Conservation (phyloP, 164 flowering plant genomes). For the Protea cynaroides region DNA sequence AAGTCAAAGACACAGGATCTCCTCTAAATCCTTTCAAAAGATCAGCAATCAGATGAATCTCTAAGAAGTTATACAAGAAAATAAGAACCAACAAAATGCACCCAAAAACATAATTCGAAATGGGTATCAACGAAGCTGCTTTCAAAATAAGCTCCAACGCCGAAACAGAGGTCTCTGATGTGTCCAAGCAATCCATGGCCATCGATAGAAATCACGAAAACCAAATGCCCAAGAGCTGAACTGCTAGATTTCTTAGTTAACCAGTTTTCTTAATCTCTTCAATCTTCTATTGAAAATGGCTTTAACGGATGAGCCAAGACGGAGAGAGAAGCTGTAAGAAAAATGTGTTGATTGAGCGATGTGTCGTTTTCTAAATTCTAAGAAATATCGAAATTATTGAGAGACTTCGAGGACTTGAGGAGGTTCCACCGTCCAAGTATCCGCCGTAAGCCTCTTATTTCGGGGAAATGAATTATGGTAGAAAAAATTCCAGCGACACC, state of each 20-base stretch:
- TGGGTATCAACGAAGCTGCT: constrained; percentile 33
- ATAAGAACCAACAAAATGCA: constrained; percentile 13
- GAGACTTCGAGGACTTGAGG: no score
- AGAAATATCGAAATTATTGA: no score
- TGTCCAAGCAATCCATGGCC: constrained; percentile 14
- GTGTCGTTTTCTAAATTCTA: no score
- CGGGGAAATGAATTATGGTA: no score
- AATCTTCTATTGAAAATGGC: no score
- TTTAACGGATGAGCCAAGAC: no score
- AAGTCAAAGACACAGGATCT: constrained; percentile 39
- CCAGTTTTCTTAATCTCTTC: no score
- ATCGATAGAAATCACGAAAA: neutral
- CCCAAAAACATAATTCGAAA: constrained; percentile 28
- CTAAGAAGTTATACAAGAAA: constrained; percentile 42
- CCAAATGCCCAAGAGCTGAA: neutral
- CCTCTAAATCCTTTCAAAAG: constrained; percentile 40
- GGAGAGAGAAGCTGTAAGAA: no score
- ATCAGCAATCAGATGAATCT: constrained; percentile 45
- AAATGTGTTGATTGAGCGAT: no score
- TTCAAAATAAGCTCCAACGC: constrained; percentile 25
- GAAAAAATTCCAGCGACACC: no score
- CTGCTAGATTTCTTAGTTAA: neutral
- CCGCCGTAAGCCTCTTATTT: no score
- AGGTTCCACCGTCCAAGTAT: no score
- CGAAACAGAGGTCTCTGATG: constrained; percentile 17